These are phyloP conservation scores for Lathyrus oleraceus DNA, from an alignment of 306 rosid species.

Conservation along the genomic window DNA sequence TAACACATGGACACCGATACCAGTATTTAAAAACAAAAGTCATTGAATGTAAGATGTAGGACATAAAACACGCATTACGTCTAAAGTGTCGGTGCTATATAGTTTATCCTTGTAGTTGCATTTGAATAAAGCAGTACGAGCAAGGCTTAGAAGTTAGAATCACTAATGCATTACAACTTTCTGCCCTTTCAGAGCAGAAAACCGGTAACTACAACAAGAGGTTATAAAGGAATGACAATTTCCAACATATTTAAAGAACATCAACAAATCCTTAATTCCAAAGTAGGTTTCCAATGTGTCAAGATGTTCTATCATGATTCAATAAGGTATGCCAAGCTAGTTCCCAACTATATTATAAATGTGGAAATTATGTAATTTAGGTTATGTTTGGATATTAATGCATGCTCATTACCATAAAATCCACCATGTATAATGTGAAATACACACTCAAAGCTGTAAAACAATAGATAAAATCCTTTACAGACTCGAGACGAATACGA, in stretches of 20 bases:
- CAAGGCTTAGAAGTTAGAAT: not conserved
- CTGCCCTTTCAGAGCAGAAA: slow-evolving; percentile 9
- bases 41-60: not conserved
- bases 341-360: not conserved
- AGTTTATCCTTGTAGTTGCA: not conserved
- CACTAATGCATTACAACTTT: not conserved
- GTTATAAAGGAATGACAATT: not conserved
- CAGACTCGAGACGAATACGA: slow-evolving; percentile 3
- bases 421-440: slow-evolving; percentile 12
- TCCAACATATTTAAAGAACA: slow-evolving; percentile 17
- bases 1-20: not conserved
- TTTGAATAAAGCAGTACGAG: not conserved
- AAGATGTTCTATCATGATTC: slow-evolving; percentile 26
- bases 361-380: not conserved
- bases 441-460: slow-evolving; percentile 16
- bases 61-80: not conserved
- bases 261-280: not conserved
- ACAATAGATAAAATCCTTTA: not conserved
- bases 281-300: slow-evolving; percentile 1
- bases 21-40: not conserved
- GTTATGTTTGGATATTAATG: not conserved
- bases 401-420: not conserved
- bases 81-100: not conserved
- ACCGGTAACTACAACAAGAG: not conserved
- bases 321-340: slow-evolving; percentile 8